Evolutionary conservation across 2,329 filamentous ascomycete species (phyloP), one percentile per base, ranked within the genome.

Genomic region (Trematosphaeria pertusa): DNA sequence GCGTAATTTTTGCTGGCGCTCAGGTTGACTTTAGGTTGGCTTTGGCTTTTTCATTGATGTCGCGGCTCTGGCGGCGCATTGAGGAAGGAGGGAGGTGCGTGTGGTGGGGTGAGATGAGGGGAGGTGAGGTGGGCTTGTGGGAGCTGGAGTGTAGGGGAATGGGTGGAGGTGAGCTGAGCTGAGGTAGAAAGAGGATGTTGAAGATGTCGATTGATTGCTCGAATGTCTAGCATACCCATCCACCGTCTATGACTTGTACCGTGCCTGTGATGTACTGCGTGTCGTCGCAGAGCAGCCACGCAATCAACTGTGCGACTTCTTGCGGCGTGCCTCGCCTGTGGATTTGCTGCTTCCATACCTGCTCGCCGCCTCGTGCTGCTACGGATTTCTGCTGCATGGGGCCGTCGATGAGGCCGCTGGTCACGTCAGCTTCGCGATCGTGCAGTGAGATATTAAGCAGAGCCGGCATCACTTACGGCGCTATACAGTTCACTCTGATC

Each of bases 211-310:
- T n/a, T n/a, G n/a, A n/a, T n/a, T n/a, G n/a, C n/a, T n/a, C n/a
- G n/a, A n/a, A n/a, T n/a, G n/a, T n/a, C 43, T 7, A 50, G 50
- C 31, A 43, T 19, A 37, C n/a, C 11, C 5, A 9, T 3, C 73
- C 75, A 4, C 77, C 77, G 60, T 79, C 77, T 14, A 78, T 71
- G 43, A 58, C 70, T 30, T 74, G 66, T 6, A 74, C 65, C 4
- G 70, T 65, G 1, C 76, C 76, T 1, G 76, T 79, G 2, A 76
- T 73, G 59, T 73, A 78, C 14, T 69, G 71, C 4, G 69, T 58
- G n/a, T 72, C 74, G 51, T 75, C 71, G 50, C 73, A 73, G 35
- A 79, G 50, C 55, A 79, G 54, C 43, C 75, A 79, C 5, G 71
- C 64, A 35, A 78, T 71, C 9, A 76, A 61, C 28, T 70, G 65